Percentiles rank a stretch among this genome's conserved stretches.
phyloP scores from a whole-genome alignment of 2,329 filamentous ascomycete genomes.

The Phyllosticta citriasiana region DNA sequence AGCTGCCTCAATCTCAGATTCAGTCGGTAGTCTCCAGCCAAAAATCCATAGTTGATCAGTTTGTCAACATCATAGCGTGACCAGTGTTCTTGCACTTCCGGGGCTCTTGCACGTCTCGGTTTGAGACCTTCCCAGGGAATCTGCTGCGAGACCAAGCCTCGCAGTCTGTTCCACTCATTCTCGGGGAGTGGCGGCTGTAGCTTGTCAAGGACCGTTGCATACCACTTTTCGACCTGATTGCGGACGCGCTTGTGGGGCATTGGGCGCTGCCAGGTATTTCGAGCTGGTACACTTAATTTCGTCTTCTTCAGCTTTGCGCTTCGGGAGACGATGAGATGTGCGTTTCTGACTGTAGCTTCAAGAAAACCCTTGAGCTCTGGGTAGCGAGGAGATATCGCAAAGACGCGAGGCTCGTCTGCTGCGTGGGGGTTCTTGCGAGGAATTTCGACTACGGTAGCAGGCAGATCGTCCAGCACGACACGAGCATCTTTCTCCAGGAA shows the following conservation, averaged over 20 bases:
- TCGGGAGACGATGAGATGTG: slow-evolving; percentile 11
- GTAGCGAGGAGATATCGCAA: slow-evolving; percentile 21
- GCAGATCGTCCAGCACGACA: background rate
- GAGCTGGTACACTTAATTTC: slow-evolving; percentile 28
- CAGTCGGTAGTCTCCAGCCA: background rate
- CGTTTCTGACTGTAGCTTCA: slow-evolving; percentile 15
- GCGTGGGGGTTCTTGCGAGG: background rate
- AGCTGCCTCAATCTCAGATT: background rate
- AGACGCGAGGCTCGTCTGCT: background rate
- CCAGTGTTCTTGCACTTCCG: background rate
- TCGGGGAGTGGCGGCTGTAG: slow-evolving; percentile 36
- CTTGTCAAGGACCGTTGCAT: slow-evolving; percentile 31
- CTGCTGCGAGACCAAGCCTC: slow-evolving; percentile 28
- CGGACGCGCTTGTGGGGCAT: slow-evolving; percentile 36
- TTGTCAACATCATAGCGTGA: slow-evolving; percentile 5
- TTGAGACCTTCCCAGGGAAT: slow-evolving; percentile 18
- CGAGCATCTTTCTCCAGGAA: background rate
- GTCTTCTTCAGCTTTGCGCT: slow-evolving; percentile 19
- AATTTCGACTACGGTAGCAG: background rate
- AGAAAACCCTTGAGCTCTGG: slow-evolving; percentile 21
- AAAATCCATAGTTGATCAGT: background rate
- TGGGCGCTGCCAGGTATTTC: slow-evolving; percentile 36
- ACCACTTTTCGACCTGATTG: slow-evolving; percentile 36
- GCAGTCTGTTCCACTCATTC: slow-evolving; percentile 34
- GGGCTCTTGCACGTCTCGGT: slow-evolving; percentile 14